Conservation (phyloP, 495 filamentous ascomycete species). For the Penicillium arizonense region DNA sequence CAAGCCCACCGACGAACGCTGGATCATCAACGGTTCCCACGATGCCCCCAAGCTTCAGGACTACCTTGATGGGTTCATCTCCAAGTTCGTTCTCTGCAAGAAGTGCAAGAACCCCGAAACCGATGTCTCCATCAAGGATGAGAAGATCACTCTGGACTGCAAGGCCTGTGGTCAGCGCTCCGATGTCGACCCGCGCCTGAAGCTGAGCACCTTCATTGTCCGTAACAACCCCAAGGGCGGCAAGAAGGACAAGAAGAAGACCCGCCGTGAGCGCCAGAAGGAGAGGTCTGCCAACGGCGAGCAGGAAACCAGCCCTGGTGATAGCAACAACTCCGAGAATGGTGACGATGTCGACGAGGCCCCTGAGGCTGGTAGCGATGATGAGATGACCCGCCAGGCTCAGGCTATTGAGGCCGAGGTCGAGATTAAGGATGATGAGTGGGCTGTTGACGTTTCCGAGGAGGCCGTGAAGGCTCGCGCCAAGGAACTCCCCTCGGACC, state of each 20-base stretch:
- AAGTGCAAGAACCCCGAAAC: constrained; percentile 99
- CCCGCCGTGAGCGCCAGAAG: constrained; percentile 72
- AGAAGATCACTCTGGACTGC: constrained; percentile 88
- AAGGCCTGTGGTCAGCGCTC: constrained; percentile 95
- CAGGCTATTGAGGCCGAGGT: constrained; percentile 64
- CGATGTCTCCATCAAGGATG: constrained; percentile 90
- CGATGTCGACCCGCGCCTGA: constrained; percentile 87
- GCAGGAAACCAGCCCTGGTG: constrained; percentile 61
- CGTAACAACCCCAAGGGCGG: constrained; percentile 93
- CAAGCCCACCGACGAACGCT: constrained; percentile 94
- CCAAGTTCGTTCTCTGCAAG: constrained; percentile 97
- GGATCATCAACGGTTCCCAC: constrained; percentile 99
- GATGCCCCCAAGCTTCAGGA: constrained; percentile 95
- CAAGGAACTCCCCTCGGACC: constrained; percentile 82
- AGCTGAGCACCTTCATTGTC: constrained; percentile 95
- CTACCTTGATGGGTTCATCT: constrained; percentile 96
- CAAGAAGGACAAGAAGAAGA: constrained; percentile 93
- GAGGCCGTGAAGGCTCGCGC: constrained; percentile 93
- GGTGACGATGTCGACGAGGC: constrained; percentile 66
- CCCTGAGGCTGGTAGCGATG: constrained; percentile 80
- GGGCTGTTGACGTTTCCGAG: constrained; percentile 92
- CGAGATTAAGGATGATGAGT: constrained; percentile 80
- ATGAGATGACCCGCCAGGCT: constrained; percentile 86
- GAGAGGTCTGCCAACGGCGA: constrained; percentile 66
- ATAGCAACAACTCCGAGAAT: constrained; percentile 69